Percentiles rank a stretch among this genome's conserved stretches.
phyloP scores from a whole-genome alignment of 2,329 filamentous ascomycete species.

The Talaromyces sp. region DNA sequence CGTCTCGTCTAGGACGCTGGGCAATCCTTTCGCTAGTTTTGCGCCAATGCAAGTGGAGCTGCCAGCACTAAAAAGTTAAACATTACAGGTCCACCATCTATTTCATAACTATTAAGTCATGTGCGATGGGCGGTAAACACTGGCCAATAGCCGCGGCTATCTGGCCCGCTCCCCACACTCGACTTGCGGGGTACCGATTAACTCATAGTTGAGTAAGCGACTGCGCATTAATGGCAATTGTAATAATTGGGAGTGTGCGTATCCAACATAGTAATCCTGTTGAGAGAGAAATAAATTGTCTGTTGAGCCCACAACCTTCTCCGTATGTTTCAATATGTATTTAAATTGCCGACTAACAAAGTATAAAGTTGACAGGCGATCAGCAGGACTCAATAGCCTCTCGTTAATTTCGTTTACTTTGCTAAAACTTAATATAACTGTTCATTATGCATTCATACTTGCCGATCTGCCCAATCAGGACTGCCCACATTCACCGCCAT shows the following conservation, averaged over 20 bases:
- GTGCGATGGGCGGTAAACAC: neutral
- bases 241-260: too few relatives aligned
- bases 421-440: neutral
- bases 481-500: neutral
- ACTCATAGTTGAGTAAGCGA: neutral
- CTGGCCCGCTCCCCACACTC: neutral
- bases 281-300: too few relatives aligned
- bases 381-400: neutral
- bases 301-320: too few relatives aligned
- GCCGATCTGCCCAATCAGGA: neutral
- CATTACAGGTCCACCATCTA: neutral
- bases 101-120: neutral
- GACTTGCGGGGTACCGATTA: neutral
- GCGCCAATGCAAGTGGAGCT: neutral
- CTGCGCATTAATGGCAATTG: too few relatives aligned
- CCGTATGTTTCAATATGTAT: too few relatives aligned
- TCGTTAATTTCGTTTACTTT: neutral
- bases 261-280: too few relatives aligned
- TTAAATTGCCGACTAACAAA: too few relatives aligned
- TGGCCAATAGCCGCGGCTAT: neutral
- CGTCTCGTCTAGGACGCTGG: neutral
- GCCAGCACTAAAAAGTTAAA: neutral
- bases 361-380: neutral
- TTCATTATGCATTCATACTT: neutral
- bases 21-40: neutral